Evolutionary conservation across 306 rosid genomes (phyloP).

Genomic region (Acacia melanoxylon): DNA sequence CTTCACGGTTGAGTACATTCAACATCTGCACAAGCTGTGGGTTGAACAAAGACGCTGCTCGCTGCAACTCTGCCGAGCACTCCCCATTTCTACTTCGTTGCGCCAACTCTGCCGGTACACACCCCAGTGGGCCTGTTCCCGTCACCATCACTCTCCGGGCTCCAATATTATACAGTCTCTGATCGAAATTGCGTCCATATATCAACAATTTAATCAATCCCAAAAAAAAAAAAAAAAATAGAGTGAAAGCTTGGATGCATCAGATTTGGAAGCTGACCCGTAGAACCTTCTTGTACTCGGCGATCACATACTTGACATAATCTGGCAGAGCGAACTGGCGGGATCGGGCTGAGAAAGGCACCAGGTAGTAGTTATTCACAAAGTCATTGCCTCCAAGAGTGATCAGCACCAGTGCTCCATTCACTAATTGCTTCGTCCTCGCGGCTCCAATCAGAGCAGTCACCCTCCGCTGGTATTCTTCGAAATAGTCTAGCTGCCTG

Average conservation of each 20-base stretch:
- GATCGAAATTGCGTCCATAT: background rate
- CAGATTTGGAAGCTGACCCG: conserved; percentile 32
- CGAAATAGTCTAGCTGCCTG: conserved; percentile 55
- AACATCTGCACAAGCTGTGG: conserved; percentile 64
- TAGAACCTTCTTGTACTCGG: conserved; percentile 59
- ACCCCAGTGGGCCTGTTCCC: conserved; percentile 84
- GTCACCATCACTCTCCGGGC: conserved; percentile 77
- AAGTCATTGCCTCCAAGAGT: conserved; percentile 89
- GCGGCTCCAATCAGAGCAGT: conserved; percentile 51
- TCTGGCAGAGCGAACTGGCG: conserved; percentile 61
- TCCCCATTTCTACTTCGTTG: conserved; percentile 47
- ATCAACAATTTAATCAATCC: background rate
- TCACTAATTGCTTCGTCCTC: conserved; percentile 41
- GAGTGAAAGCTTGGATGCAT: background rate
- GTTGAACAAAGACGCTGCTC: conserved; percentile 58
- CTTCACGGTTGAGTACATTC: conserved; percentile 39
- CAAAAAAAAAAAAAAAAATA: background rate
- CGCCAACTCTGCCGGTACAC: conserved; percentile 89
- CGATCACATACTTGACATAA: conserved; percentile 56
- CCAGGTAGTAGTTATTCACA: conserved; percentile 77
- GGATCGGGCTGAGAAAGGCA: conserved; percentile 78
- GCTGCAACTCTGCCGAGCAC: conserved; percentile 56
- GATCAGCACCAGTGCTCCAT: conserved; percentile 54
- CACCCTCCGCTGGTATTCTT: conserved; percentile 60
- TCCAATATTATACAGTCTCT: conserved; percentile 57